phyloP scores from a whole-genome alignment of 2,329 filamentous ascomycete species.

The Trichoderma koningiopsis region DNA sequence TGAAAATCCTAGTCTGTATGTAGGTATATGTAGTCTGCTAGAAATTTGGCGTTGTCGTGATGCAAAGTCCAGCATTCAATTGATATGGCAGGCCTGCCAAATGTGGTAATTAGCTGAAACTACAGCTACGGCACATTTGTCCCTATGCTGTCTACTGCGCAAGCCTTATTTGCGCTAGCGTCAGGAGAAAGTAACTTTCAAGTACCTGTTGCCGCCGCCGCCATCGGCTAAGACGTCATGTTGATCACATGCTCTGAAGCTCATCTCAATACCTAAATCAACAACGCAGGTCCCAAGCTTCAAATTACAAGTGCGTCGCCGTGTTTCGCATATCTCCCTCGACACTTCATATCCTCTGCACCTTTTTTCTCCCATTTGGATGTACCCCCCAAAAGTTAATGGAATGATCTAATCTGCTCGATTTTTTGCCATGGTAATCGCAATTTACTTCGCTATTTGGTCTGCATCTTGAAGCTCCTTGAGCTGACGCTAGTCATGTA shows the following conservation, averaged over 20 bases:
- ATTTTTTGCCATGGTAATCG: conserved; percentile 9
- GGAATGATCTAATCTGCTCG: background rate
- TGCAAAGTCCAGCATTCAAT: background rate
- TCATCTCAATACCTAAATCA: conserved; percentile 1
- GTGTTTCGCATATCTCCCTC: background rate
- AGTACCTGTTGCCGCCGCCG: background rate
- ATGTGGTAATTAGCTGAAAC: background rate
- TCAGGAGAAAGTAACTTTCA: background rate
- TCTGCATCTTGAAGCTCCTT: background rate
- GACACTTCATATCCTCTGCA: background rate
- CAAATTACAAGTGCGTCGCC: background rate
- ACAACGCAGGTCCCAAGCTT: background rate
- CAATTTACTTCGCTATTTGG: background rate
- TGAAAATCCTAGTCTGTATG: background rate
- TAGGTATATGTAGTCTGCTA: background rate
- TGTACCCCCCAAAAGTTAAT: background rate
- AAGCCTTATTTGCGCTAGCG: background rate
- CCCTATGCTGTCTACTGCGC: background rate
- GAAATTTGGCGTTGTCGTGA: background rate
- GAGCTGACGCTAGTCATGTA: background rate
- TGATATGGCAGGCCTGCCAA: background rate
- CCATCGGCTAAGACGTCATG: conserved; percentile 23
- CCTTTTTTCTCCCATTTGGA: background rate
- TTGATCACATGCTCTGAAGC: conserved; percentile 23
- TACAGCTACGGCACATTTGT: background rate